Percentiles rank a stretch among this genome's conserved stretches.
Conservation (phyloP, 2,329 filamentous ascomycete genomes). For the Pseudofabraea citricarpa region DNA sequence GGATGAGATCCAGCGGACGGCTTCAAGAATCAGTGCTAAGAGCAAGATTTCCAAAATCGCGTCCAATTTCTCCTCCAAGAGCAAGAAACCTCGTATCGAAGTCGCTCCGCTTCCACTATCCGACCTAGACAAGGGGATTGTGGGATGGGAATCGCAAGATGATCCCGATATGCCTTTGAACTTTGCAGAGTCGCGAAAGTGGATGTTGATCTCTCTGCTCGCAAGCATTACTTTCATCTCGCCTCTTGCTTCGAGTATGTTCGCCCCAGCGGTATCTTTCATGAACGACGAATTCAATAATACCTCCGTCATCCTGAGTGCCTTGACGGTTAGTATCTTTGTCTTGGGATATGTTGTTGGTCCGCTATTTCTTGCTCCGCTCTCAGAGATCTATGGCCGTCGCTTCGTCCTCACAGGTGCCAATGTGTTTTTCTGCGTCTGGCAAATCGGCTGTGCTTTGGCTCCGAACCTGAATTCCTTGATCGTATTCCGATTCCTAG, state of each 20-base stretch:
- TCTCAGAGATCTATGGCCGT: slow-evolving; percentile 62
- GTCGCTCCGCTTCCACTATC: slow-evolving; percentile 9
- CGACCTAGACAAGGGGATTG: slow-evolving; percentile 43
- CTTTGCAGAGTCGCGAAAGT: slow-evolving; percentile 1
- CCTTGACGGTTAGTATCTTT: slow-evolving; percentile 40
- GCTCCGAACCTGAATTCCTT: slow-evolving; percentile 41
- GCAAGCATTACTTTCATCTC: slow-evolving; percentile 23
- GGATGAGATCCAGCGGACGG: slow-evolving; percentile 9
- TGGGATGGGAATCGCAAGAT: slow-evolving; percentile 52
- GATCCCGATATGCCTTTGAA: slow-evolving; percentile 48
- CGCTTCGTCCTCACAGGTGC: slow-evolving; percentile 48
- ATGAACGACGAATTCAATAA: slow-evolving; percentile 16
- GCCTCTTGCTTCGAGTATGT: slow-evolving; percentile 33
- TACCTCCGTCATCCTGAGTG: slow-evolving; percentile 6
- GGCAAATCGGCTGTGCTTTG: slow-evolving; percentile 60
- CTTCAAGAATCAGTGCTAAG: slow-evolving; percentile 13
- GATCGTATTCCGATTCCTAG: slow-evolving; percentile 41
- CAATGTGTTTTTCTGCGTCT: slow-evolving; percentile 55
- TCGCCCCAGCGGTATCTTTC: slow-evolving; percentile 32
- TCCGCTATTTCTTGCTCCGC: slow-evolving; percentile 50
- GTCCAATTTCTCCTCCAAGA: slow-evolving; percentile 17
- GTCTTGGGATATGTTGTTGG: slow-evolving; percentile 54
- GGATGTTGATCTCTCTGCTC: slow-evolving; percentile 1
- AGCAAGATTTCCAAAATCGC: slow-evolving; percentile 21
- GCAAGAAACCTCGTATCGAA: slow-evolving; percentile 18